Percentiles rank a stretch among this genome's conserved stretches.
Conservation (phyloP, 805 yeast genomes). For the Candida patagonica region DNA sequence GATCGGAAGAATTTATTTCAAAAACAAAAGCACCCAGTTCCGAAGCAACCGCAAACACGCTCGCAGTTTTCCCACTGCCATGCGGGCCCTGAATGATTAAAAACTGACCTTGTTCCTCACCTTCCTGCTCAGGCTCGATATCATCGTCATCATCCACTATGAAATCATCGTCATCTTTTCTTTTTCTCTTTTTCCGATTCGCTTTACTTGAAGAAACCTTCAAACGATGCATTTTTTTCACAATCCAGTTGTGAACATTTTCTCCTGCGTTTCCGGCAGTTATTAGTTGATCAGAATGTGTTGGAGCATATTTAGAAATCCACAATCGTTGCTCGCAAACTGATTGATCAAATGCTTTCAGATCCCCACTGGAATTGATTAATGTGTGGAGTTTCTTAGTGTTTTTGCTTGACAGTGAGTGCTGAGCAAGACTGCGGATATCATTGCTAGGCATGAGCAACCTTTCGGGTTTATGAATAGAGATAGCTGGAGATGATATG, state of each 20-base stretch:
- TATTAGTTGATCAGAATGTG: conserved; percentile 6
- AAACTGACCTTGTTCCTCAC: conserved; percentile 3
- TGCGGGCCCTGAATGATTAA: conserved; percentile 49
- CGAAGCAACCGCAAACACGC: conserved; percentile 58
- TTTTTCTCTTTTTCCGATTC: conserved; percentile 3
- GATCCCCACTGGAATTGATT: conserved; percentile 4
- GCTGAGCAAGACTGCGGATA: conserved; percentile 5
- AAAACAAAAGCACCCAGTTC: conserved; percentile 62
- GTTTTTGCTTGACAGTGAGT: conserved; percentile 1
- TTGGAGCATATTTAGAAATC: conserved; percentile 14
- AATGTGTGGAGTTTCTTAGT: conserved; percentile 5
- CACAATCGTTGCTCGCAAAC: conserved; percentile 12
- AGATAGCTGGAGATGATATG: not conserved
- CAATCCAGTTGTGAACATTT: conserved; percentile 12
- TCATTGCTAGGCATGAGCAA: conserved; percentile 5
- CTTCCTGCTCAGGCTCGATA: conserved; percentile 15
- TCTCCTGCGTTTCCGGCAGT: conserved; percentile 4
- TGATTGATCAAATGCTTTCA: conserved; percentile 14
- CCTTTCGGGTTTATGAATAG: conserved; percentile 7
- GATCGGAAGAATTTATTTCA: conserved; percentile 70
- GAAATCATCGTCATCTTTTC: conserved; percentile 18
- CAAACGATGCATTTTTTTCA: conserved; percentile 8
- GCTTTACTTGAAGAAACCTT: not conserved
- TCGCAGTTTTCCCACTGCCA: conserved; percentile 72
- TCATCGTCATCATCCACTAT: conserved; percentile 24